A percentile compares a stretch with the other conserved stretches of the same genome.
Conservation (phyloP, 768 basidiomycete species). For the Sporobolomyces phaffii region DNA sequence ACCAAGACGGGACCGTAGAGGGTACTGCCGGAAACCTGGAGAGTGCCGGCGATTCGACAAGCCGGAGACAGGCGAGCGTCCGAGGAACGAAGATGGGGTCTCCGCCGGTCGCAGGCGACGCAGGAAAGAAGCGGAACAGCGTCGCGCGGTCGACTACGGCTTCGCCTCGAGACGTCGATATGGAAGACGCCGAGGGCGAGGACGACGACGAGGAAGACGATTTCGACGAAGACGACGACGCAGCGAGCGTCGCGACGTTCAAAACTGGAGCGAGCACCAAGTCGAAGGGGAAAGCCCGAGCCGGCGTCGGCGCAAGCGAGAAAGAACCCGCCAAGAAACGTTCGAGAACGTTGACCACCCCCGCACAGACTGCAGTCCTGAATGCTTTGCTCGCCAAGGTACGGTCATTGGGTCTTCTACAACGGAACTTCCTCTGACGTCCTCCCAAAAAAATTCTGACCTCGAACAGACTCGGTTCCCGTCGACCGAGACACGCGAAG, state of each 20-base stretch:
- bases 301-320: not conserved
- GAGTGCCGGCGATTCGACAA: not conserved
- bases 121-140: not conserved
- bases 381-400: slow-evolving; percentile 83
- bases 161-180: not conserved
- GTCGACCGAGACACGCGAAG: slow-evolving; percentile 77
- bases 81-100: not conserved
- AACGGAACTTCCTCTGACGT: too few relatives aligned
- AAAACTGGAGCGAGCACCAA: slow-evolving; percentile 12
- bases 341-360: slow-evolving; percentile 75
- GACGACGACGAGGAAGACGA: not conserved
- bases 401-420: slow-evolving; percentile 33
- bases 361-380: slow-evolving; percentile 79
- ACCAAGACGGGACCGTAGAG: not conserved
- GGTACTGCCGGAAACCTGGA: not conserved
- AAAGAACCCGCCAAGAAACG: slow-evolving; percentile 47
- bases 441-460: too few relatives aligned
- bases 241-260: slow-evolving; percentile 9
- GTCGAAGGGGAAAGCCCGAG: slow-evolving; percentile 1
- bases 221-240: slow-evolving; percentile 12
- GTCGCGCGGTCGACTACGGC: not conserved
- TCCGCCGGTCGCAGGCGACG: not conserved
- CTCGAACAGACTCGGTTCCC: slow-evolving; percentile 93
- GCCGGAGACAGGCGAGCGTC: not conserved
- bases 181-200: not conserved